Conservation (phyloP, 2,329 filamentous ascomycete species). For the Tolypocladium amazonense region DNA sequence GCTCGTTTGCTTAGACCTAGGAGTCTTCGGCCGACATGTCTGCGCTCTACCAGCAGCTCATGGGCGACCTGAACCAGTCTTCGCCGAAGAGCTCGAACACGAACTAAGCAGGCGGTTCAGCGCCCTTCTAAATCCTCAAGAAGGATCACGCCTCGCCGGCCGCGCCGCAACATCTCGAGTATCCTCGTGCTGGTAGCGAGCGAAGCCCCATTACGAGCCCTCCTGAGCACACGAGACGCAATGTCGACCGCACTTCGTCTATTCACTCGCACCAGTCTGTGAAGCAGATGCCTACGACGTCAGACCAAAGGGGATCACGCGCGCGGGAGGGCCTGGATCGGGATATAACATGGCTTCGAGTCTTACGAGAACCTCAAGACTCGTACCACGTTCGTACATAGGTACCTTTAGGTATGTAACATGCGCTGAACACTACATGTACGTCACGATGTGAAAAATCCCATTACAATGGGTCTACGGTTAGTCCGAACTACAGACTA, state of each 20-base stretch:
- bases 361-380: too few relatives aligned
- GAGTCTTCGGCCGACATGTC: conserved; percentile 26
- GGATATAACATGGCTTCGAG: too few relatives aligned
- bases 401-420: too few relatives aligned
- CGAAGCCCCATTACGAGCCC: conserved; percentile 33
- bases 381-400: too few relatives aligned
- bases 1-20: conserved; percentile 18
- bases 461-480: too few relatives aligned
- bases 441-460: too few relatives aligned
- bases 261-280: conserved; percentile 15
- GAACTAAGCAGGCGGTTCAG: conserved; percentile 21
- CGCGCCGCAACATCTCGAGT: conserved; percentile 25
- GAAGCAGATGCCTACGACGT: conserved; percentile 16
- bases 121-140: conserved; percentile 38
- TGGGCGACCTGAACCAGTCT: conserved; percentile 24
- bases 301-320: too few relatives aligned
- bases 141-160: conserved; percentile 33
- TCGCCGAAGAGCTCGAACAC: conserved; percentile 31
- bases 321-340: too few relatives aligned
- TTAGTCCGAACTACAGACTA: too few relatives aligned
- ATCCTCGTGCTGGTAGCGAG: conserved; percentile 27
- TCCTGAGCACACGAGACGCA: conserved; percentile 28
- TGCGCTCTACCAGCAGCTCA: conserved; percentile 25
- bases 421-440: too few relatives aligned
- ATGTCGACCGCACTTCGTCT: conserved; percentile 23